phyloP scores from a whole-genome alignment of 495 filamentous ascomycete species.

The Podospora conica region DNA sequence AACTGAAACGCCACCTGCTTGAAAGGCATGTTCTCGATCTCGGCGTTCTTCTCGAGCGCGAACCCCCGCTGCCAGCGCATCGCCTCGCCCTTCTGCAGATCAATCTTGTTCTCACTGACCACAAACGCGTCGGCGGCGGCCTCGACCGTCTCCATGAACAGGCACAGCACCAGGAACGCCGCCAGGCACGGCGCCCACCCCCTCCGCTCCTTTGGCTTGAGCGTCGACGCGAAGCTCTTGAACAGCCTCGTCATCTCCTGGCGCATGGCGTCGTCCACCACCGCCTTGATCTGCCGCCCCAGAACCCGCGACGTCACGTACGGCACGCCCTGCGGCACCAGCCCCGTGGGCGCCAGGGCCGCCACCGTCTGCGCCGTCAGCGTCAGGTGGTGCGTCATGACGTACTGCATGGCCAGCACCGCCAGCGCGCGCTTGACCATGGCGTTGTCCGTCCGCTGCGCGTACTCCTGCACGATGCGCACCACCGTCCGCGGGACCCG shows the following conservation, averaged over 20 bases:
- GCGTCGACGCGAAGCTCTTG: slow-evolving; percentile 39
- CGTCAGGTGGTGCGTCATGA: slow-evolving; percentile 44
- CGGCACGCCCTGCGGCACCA: slow-evolving; percentile 30
- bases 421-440: slow-evolving; percentile 42
- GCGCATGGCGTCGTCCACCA: slow-evolving; percentile 43
- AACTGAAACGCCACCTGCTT: slow-evolving; percentile 48
- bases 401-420: slow-evolving; percentile 48
- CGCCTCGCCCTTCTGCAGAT: slow-evolving; percentile 24
- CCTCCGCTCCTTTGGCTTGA: slow-evolving; percentile 42
- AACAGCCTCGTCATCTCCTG: slow-evolving; percentile 42
- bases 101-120: slow-evolving; percentile 42
- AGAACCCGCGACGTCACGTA: slow-evolving; percentile 45
- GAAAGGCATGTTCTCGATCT: slow-evolving; percentile 48
- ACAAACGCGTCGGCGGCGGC: slow-evolving; percentile 44
- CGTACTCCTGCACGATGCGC: slow-evolving; percentile 37
- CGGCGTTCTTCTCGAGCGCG: slow-evolving; percentile 35
- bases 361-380: slow-evolving; percentile 35
- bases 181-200: slow-evolving; percentile 49
- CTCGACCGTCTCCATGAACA: slow-evolving; percentile 49
- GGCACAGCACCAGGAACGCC: slow-evolving; percentile 44
- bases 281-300: slow-evolving; percentile 47
- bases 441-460: slow-evolving; percentile 27
- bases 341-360: slow-evolving; percentile 27
- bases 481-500: slow-evolving; percentile 38
- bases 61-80: slow-evolving; percentile 34